Conservation (phyloP, 345 rosid species). For the Garcia nutans region DNA sequence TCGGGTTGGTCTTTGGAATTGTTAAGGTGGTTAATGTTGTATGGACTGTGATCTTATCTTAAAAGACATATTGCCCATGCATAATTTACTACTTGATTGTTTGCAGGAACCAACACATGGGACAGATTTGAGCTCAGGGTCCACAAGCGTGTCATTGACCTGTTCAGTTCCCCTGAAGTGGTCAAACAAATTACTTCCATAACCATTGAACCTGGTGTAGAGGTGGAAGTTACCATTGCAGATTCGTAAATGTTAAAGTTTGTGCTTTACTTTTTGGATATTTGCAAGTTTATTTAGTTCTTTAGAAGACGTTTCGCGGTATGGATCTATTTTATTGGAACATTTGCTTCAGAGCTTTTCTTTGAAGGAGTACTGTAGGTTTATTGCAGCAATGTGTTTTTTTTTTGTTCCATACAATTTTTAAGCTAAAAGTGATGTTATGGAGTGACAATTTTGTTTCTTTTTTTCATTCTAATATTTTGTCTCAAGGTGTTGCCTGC, state of each 20-base stretch:
- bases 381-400: slow-evolving; percentile 10
- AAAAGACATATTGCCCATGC: not conserved
- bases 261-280: not conserved
- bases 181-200: slow-evolving; percentile 72
- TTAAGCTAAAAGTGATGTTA: slow-evolving; percentile 1
- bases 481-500: too few relatives aligned
- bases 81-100: not conserved
- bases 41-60: not conserved
- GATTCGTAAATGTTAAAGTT: slow-evolving; percentile 23
- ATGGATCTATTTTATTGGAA: slow-evolving; percentile 3
- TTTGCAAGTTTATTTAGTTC: not conserved
- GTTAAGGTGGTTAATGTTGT: not conserved
- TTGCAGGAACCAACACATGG: slow-evolving; percentile 59
- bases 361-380: slow-evolving; percentile 5
- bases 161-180: slow-evolving; percentile 63
- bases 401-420: slow-evolving; percentile 17
- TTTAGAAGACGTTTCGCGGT: not conserved
- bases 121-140: slow-evolving; percentile 61
- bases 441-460: slow-evolving; percentile 25
- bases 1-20: not conserved
- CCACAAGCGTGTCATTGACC: slow-evolving; percentile 63
- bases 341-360: not conserved
- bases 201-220: slow-evolving; percentile 65
- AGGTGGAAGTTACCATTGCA: slow-evolving; percentile 61
- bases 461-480: not conserved